Base-by-base conservation (phyloP, 805 yeast species). In the Saccharomycodes ludwigii region DNA sequence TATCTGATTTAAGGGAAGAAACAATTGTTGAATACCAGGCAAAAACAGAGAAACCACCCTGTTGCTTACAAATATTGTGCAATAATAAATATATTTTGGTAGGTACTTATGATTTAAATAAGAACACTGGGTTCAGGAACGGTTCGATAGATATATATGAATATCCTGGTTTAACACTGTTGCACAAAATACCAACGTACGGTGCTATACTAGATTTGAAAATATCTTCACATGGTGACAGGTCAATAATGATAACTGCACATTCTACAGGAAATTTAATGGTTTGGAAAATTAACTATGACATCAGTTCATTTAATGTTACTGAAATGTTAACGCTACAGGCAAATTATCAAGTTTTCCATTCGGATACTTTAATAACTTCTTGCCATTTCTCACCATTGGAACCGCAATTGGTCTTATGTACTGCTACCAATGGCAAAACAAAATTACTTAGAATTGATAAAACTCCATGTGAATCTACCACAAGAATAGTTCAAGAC, bases 191-290 rank as follows among this genome's bases (percentile, higher is more conserved):
- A 44, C 53, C 2, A 66, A 78, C 0, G 26, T 28, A 12, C 21
- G 66, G 76, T 32, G 88, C 97, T 0, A 65, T 91, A 11, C 53
- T 91, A 27, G 98, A 91, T 48, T 42, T 88, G 26, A 81, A 83
- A 41, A 54, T 81, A 32, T 63, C 66, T 17, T 82, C 85, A 0
- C 59, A 57, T 27, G 73, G 76, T 40, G 48, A 56, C 8, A 17
- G 14, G 12, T 38, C 59, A 4, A 24, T 66, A 6, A 42, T 83
- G 4, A 63, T 66, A 2, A 65, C 82, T 2, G 85, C 76, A 0
- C 94, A 86, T 47, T 82, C 95, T 0, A 79, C 84, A 0, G 97
- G 97, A 2, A 66, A 68, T 35, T 40, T 88, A 3, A 58, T 58
- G 18, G 36, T 79, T 6, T 91, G 96, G 95, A 51, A 51, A 31